phyloP scores from a whole-genome alignment of 2,329 filamentous ascomycete species.

The Neurospora crassa region DNA sequence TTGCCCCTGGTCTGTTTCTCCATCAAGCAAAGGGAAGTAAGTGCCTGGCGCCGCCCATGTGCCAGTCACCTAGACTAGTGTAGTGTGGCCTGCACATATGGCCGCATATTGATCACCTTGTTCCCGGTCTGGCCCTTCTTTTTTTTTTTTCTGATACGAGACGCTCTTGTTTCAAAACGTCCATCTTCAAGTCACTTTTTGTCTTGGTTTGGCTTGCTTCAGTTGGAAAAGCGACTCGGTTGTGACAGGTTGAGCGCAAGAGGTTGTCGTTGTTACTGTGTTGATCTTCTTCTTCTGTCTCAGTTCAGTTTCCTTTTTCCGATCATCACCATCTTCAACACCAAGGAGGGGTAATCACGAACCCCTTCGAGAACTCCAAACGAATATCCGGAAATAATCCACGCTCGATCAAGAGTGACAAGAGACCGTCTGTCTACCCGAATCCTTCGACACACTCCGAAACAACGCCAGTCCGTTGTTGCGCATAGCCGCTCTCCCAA shows the following conservation, averaged over 20 bases:
- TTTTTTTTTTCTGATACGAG: neutral
- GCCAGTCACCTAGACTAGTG: neutral
- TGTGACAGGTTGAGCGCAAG: neutral
- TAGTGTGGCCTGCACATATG: slow-evolving; percentile 18
- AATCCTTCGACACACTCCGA: neutral
- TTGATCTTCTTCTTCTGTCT: neutral
- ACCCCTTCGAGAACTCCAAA: neutral
- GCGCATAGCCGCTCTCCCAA: slow-evolving; percentile 1
- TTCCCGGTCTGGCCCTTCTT: slow-evolving; percentile 7
- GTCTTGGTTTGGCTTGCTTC: neutral
- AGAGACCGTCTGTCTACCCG: neutral
- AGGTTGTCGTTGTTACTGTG: neutral
- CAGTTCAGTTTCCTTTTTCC: slow-evolving; percentile 3
- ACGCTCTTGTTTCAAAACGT: slow-evolving; percentile 2
- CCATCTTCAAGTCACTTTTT: neutral
- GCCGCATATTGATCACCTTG: slow-evolving; percentile 21
- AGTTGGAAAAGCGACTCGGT: neutral
- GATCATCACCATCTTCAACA: slow-evolving; percentile 1
- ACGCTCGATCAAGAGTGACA: neutral
- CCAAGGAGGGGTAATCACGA: neutral
- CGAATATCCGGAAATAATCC: neutral
- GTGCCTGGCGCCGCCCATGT: slow-evolving; percentile 4
- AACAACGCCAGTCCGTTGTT: neutral
- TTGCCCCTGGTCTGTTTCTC: neutral
- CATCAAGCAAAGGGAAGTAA: neutral